Base-by-base conservation (phyloP, 192 early-diverging fungal species). In the Anaeromyces robustus region DNA sequence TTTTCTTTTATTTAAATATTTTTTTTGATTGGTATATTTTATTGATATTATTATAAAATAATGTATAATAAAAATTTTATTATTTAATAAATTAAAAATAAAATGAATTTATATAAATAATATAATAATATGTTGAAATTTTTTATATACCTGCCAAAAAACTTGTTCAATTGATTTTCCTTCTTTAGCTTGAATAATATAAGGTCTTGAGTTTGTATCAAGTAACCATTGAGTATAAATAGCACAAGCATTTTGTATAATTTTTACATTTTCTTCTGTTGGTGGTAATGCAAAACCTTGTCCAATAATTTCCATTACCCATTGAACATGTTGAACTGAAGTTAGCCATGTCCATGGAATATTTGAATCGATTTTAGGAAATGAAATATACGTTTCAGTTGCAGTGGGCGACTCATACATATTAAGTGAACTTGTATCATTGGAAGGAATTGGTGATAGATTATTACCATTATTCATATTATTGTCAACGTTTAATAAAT, bases 281-380 rank as follows among this genome's bases (percentile, higher is more conserved):
- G 94, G 85, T 4, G 95, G 94, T 39, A 96, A 85, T 30, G 86
- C 83, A 78, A 96, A 93, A 16, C 94, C 95, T 83, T 94, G 93
- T 0, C 93, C 95, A n/a, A 96, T 83, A 17, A 95, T 89, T 81
- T 94, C 94, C 94, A 96, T 95, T 39, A 89, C 88, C 93, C 93
- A 96, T 41, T 87, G 85, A 28, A 96, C 94, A 83, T 96, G 95
- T 6, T 92, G 87, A 18, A 90, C 89, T 0, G 93, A 94, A 7
- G 89, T 89, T 52, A 95, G 88, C 19, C 92, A 82, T 13, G 34
- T 18, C 29, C 87, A 81, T 17, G 92, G 87, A 26, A 68, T n/a
- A 68, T 68, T 68, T 68, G 6, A n/a, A 11, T 68, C 52, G 5
- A 68, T n/a, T n/a, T 26, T n/a, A 22, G 52, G 52, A n/a, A 9